phyloP scores from a whole-genome alignment of 2,329 filamentous ascomycete genomes.

The Elsinoe batatas region DNA sequence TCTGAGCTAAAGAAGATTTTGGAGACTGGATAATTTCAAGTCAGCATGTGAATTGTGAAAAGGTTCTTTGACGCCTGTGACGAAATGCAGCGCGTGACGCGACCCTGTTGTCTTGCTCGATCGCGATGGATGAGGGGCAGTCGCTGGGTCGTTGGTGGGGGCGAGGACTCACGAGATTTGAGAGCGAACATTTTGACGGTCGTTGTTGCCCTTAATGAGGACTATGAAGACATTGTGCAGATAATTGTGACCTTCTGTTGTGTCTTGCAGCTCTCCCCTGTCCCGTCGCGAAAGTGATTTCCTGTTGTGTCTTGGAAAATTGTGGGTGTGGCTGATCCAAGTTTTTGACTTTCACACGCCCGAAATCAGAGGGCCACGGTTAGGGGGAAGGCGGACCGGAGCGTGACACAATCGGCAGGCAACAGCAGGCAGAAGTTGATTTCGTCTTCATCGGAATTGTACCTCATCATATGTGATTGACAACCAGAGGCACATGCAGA shows the following conservation, averaged over 20 bases:
- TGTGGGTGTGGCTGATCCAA: constrained; percentile 8
- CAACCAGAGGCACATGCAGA: not conserved
- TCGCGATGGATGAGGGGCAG: constrained; percentile 10
- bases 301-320: constrained; percentile 4
- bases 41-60: constrained; percentile 2
- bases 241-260: not conserved
- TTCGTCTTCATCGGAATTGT: too few species aligned
- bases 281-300: constrained; percentile 8
- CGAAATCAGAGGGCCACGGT: too few species aligned
- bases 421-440: not conserved
- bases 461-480: too few species aligned
- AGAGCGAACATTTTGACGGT: constrained; percentile 16
- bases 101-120: constrained; percentile 11
- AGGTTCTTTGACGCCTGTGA: constrained; percentile 9
- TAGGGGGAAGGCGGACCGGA: not conserved
- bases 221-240: not conserved
- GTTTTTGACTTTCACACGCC: constrained; percentile 3
- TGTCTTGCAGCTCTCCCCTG: not conserved
- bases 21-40: constrained; percentile 19
- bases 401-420: not conserved
- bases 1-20: constrained; percentile 80
- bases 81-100: constrained; percentile 13
- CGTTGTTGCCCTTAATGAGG: not conserved
- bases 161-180: constrained; percentile 15
- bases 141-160: constrained; percentile 18